phyloP scores from a whole-genome alignment of 345 rosid genomes.

The Nephelium lappaceum region DNA sequence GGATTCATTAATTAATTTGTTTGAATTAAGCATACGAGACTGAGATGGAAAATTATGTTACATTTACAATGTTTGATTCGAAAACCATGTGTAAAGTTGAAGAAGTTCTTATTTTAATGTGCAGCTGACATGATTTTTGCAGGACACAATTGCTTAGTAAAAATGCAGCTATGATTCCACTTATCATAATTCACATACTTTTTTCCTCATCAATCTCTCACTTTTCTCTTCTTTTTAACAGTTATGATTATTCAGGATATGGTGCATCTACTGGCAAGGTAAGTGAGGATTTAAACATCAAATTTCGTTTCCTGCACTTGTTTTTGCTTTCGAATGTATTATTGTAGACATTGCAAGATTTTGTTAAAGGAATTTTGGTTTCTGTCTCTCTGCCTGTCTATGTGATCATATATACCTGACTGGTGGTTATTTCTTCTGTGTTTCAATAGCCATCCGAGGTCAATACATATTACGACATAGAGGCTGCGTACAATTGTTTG shows the following conservation, averaged over 20 bases:
- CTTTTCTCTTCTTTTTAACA: conserved; percentile 28
- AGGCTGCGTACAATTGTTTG: conserved; percentile 84
- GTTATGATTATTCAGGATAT: conserved; percentile 99
- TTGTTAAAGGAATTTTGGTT: neutral
- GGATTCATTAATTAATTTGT: neutral
- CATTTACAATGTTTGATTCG: neutral
- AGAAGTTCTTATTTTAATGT: neutral
- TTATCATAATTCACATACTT: neutral
- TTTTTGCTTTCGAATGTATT: neutral
- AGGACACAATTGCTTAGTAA: neutral
- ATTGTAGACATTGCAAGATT: neutral
- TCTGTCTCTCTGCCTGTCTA: neutral
- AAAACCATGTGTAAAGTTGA: conserved; percentile 4
- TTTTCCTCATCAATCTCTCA: neutral
- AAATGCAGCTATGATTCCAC: neutral
- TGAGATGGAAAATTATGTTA: neutral
- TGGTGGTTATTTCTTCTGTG: conserved; percentile 10
- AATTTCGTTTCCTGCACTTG: neutral
- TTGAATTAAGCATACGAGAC: neutral
- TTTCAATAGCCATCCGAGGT: conserved; percentile 77
- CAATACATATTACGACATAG: conserved; percentile 93
- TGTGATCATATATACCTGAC: conserved; percentile 14
- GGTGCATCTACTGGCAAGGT: conserved; percentile 99
- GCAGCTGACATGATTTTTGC: conserved; percentile 4
- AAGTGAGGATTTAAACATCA: conserved; percentile 15